A percentile compares a stretch with the other conserved stretches of the same genome.
phyloP scores from a whole-genome alignment of 2,329 filamentous ascomycete species.

The Diplocarpon rosae region DNA sequence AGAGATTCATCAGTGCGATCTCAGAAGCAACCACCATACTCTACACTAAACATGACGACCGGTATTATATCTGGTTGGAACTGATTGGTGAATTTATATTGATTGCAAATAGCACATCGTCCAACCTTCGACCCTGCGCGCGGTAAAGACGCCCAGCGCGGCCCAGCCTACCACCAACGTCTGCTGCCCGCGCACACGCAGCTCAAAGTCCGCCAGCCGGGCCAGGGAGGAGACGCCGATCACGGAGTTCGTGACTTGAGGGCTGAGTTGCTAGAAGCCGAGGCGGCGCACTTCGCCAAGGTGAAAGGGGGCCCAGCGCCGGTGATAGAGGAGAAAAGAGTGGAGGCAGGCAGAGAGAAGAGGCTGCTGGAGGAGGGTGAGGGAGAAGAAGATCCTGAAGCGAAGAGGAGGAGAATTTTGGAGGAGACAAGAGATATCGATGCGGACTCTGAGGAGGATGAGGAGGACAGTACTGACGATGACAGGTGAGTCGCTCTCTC shows the following conservation, averaged over 20 bases:
- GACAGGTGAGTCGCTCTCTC: conserved; percentile 35
- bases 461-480: conserved; percentile 46
- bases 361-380: conserved; percentile 46
- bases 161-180: conserved; percentile 91
- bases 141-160: conserved; percentile 89
- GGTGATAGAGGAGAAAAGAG: conserved; percentile 33
- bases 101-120: conserved; percentile 48
- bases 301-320: conserved; percentile 51
- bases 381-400: conserved; percentile 48
- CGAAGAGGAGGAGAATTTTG: conserved; percentile 76
- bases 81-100: conserved; percentile 5
- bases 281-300: conserved; percentile 80
- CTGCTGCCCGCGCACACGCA: conserved; percentile 88
- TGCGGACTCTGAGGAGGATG: conserved; percentile 59
- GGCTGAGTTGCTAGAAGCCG: conserved; percentile 79
- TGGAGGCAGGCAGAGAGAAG: conserved; percentile 51
- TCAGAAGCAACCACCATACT: not conserved
- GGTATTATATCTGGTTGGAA: conserved; percentile 13
- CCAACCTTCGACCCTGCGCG: conserved; percentile 94
- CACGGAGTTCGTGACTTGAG: conserved; percentile 64
- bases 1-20: not conserved
- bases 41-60: conserved; percentile 39
- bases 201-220: conserved; percentile 81
- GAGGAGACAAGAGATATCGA: conserved; percentile 85
- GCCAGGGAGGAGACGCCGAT: conserved; percentile 78